Conservation (phyloP, 78 protist species). For the Guillardia theta region DNA sequence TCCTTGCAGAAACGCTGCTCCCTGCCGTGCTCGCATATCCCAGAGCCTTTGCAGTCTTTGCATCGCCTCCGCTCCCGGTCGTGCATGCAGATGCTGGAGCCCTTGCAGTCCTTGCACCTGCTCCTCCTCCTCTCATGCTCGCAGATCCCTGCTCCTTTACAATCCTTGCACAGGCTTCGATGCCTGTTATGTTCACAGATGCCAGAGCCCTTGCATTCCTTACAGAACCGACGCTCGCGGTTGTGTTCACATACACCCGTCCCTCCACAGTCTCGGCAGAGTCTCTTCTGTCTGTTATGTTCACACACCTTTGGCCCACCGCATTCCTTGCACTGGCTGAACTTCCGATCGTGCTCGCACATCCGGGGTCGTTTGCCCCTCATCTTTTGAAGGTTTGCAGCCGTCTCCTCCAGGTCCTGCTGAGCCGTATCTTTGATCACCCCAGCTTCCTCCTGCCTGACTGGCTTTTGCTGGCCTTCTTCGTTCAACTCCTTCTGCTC, state of each 20-base stretch:
- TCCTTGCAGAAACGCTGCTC: neutral
- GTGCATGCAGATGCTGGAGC: neutral
- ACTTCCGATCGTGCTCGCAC: neutral
- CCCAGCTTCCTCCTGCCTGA: too few species aligned
- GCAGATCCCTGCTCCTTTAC: neutral
- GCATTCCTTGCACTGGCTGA: neutral
- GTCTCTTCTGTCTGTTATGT: neutral
- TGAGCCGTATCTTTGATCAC: too few species aligned
- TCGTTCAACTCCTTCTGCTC: too few species aligned
- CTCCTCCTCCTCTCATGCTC: neutral
- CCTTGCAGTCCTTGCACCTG: constrained; percentile 1
- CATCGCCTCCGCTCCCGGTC: neutral
- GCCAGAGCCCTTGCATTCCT: neutral
- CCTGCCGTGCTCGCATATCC: constrained; percentile 5
- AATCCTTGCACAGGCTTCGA: neutral
- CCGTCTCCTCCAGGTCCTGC: too few species aligned
- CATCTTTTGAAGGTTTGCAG: too few species aligned
- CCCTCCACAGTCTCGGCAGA: neutral
- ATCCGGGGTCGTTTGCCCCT: too few species aligned
- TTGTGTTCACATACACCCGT: neutral
- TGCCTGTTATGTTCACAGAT: neutral
- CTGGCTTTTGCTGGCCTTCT: too few species aligned
- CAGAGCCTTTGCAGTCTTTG: neutral
- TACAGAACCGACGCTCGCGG: neutral
- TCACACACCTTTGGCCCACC: neutral